A percentile compares a stretch with the other conserved stretches of the same genome.
Conservation (phyloP, 2,329 filamentous ascomycete genomes). For the Diaporthe eres region DNA sequence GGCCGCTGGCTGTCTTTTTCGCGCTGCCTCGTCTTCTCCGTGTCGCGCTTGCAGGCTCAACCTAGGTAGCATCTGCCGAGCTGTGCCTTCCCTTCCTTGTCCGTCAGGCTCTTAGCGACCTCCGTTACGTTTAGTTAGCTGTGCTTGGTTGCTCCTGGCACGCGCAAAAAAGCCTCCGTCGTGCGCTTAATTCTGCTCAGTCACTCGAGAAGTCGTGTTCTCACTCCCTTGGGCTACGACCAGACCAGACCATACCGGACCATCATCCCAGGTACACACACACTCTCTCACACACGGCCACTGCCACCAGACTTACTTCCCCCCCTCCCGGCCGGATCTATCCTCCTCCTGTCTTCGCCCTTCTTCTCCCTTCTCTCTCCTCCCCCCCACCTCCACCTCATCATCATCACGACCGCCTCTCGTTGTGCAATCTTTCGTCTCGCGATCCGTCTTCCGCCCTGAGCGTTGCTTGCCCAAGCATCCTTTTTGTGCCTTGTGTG, state of each 20-base stretch:
- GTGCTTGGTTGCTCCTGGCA: conserved; percentile 34
- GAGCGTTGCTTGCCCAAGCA: conserved; percentile 42
- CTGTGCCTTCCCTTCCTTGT: conserved; percentile 36
- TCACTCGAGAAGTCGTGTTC: conserved; percentile 22
- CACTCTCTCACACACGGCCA: conserved; percentile 3
- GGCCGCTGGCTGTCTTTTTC: conserved; percentile 27
- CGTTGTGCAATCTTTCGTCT: conserved; percentile 38
- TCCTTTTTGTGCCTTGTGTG: conserved; percentile 38
- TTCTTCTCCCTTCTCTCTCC: conserved; percentile 32
- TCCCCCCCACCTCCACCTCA: conserved; percentile 9
- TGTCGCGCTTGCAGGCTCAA: conserved; percentile 24
- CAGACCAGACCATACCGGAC: conserved; percentile 20
- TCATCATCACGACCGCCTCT: conserved; percentile 33
- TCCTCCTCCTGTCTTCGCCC: conserved; percentile 33
- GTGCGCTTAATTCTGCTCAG: conserved; percentile 26
- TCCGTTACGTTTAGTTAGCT: conserved; percentile 38
- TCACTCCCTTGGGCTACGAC: conserved; percentile 31
- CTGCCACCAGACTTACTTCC: conserved; percentile 30
- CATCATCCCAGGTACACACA: conserved; percentile 27
- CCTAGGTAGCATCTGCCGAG: conserved; percentile 31
- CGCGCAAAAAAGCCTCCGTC: conserved; percentile 31
- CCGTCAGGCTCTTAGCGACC: conserved; percentile 23
- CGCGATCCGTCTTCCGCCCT: conserved; percentile 38
- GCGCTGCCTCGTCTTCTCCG: conserved; percentile 12
- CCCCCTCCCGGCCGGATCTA: conserved; percentile 35